Evolutionary conservation across 2,329 filamentous ascomycete species (phyloP), one percentile per base, ranked within the genome.

Genomic region (Neonectria ditissima): DNA sequence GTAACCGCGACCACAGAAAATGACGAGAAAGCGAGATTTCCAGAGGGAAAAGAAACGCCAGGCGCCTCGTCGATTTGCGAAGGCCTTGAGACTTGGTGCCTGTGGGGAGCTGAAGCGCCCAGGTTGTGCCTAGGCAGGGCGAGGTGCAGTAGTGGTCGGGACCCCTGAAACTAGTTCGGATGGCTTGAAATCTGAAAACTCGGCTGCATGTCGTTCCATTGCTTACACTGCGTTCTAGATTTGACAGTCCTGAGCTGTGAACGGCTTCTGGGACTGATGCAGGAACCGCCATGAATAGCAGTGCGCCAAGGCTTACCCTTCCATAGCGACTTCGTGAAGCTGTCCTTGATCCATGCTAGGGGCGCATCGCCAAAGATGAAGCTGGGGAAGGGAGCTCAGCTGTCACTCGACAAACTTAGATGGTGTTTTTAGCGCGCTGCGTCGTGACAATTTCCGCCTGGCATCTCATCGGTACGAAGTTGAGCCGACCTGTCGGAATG

Each of bases 91-190:
- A 47, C 43, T 50, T 20, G 44, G 53, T 30, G 28, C 47, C 47
- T 30, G 62, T 64, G 66, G 69, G 66, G 45, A 54, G 55, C 62
- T 53, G 48, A 50, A 62, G 45, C 30, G 34, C 44, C 45, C 55
- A 59, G 59, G 65, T 47, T 39, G 63, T 65, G 70, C 53, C 69
- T 63, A 51, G 51, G 9, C 51, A 62, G 61, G 63, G 64, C 65
- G 58, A 63, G 68, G 66, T 66, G 67, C 62, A 62, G 59, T 57
- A 56, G 56, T 56, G 34, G 60, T 22, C 61, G 51, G 63, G 55
- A 56, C 72, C 72, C 72, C 72, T 74, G 70, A 58, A 65, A 61
- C 70, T 74, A 74, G 66, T 37, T 58, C 48, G 9, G 39, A 73
- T 69, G 65, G 67, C 63, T 65, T 65, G 50, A 13, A 24, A 63